Evolutionary conservation across 1,139 yeast genomes (phyloP), one percentile per base, ranked within the genome.

Genomic region (Citeromyces siamensis): DNA sequence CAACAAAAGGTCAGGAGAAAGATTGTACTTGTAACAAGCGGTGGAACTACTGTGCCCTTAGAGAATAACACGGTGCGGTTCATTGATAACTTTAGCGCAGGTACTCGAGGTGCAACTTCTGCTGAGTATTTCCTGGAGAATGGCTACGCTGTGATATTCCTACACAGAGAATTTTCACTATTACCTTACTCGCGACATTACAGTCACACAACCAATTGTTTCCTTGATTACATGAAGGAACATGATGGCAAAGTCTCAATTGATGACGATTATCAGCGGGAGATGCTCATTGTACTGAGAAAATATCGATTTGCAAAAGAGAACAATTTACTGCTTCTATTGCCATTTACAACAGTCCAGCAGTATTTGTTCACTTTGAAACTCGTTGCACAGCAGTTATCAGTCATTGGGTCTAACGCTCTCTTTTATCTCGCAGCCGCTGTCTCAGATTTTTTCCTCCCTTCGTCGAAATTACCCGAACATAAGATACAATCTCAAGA

Each of bases 41-140:
- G 99, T n/a, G 99, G 98, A 23, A 90, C 98, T 1, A 88, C 97
- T 0, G 99, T 93, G 0, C 99, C 99, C 0, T 63, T 90, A 45
- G 99, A 90, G 50, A 86, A 86, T 58, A 90, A 93, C 51, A 93
- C 98, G 0, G 98, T 90, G 12, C 60, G 99, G 40, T 90, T 90
- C 58, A 86, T 90, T 51, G 99, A 90, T 56, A 90, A 90, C 53
- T 93, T 93, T 56, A 80, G 94, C 47, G 97, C 97, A 19, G 98
- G 98, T 18, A 90, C 97, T 1, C 71, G 99, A 57, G 98, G 98
- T 39, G 94, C 98, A 7, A 79, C 95, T 0, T 79, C 94, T 28
- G 95, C 97, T 4, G 98, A 90, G 56, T 80, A 84, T 53, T 84
- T 90, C 47, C 62, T 93, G 39, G 83, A 80, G 42, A 65, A 73